phyloP scores from a whole-genome alignment of 140 eudicot species.

The Cichorium intybus region DNA sequence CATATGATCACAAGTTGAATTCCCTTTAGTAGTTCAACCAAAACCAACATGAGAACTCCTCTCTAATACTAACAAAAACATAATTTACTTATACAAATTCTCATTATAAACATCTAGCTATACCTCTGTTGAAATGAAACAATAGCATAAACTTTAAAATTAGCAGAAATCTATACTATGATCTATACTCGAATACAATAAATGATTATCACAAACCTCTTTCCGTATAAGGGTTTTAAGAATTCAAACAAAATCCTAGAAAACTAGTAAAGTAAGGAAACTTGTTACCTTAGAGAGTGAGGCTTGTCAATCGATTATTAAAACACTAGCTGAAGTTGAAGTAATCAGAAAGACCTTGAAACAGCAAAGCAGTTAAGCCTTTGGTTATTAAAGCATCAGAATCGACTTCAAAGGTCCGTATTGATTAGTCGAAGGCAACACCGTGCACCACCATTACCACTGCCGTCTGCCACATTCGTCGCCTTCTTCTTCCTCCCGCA shows the following conservation, averaged over 20 bases:
- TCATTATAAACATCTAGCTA: conserved; percentile 6
- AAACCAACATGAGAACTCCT: not conserved
- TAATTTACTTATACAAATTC: not conserved
- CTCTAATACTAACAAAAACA: not conserved
- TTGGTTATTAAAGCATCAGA: too few relatives aligned
- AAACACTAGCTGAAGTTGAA: not conserved
- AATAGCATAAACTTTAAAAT: not conserved
- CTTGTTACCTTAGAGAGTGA: conserved; percentile 19
- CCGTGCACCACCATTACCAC: too few relatives aligned
- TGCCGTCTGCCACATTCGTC: too few relatives aligned
- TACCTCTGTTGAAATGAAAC: not conserved
- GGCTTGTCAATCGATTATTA: not conserved
- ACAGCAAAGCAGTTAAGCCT: too few relatives aligned
- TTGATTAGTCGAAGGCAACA: too few relatives aligned
- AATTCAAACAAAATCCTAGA: conserved; percentile 17
- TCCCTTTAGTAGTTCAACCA: not conserved
- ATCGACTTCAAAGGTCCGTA: too few relatives aligned
- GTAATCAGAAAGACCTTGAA: too few relatives aligned
- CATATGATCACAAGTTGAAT: conserved; percentile 36
- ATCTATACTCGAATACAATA: not conserved
- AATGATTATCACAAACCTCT: not conserved
- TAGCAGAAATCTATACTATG: not conserved
- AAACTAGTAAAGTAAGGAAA: not conserved
- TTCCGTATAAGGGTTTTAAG: too few relatives aligned
- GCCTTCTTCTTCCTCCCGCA: too few relatives aligned